These are phyloP conservation scores for Xylaria venustula DNA, from an alignment of 495 filamentous ascomycete species.

Conservation along the genomic window DNA sequence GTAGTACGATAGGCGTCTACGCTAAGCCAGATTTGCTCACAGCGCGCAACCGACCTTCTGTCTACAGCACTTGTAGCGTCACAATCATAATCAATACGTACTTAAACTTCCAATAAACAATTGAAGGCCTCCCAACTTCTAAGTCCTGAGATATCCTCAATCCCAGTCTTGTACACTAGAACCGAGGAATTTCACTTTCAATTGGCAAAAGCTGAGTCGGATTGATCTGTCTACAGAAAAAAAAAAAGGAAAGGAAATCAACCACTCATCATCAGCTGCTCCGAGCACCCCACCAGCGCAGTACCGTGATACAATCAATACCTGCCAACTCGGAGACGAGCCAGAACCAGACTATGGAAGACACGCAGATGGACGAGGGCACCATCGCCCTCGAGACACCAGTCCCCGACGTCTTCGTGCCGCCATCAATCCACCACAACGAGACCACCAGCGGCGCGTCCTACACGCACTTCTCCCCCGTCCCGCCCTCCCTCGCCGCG, in stretches of 20 bases:
- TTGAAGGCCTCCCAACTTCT: too few species aligned
- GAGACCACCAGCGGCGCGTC: slow-evolving; percentile 68
- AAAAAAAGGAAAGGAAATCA: neutral
- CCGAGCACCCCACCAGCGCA: neutral
- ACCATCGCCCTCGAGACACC: slow-evolving; percentile 55
- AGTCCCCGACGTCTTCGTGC: slow-evolving; percentile 62
- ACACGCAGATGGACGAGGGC: slow-evolving; percentile 43
- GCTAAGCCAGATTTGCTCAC: too few species aligned
- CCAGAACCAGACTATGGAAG: slow-evolving; percentile 40
- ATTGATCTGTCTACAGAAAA: neutral
- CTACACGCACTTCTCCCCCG: slow-evolving; percentile 80
- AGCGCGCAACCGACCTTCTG: too few species aligned
- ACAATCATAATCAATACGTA: too few species aligned
- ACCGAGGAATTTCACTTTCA: neutral
- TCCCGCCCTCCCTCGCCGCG: slow-evolving; percentile 50
- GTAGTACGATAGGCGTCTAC: too few species aligned
- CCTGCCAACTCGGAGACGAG: neutral
- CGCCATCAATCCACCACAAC: slow-evolving; percentile 68
- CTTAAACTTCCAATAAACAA: too few species aligned
- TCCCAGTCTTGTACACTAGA: neutral
- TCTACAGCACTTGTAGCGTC: too few species aligned
- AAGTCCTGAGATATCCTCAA: neutral
- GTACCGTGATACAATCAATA: neutral
- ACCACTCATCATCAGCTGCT: neutral
- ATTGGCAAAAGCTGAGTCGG: neutral